A percentile compares a stretch with the other conserved stretches of the same genome.
These are phyloP conservation scores for Blastocrithidia nonstop DNA, from an alignment of 208 protist species.

Conservation along the genomic window DNA sequence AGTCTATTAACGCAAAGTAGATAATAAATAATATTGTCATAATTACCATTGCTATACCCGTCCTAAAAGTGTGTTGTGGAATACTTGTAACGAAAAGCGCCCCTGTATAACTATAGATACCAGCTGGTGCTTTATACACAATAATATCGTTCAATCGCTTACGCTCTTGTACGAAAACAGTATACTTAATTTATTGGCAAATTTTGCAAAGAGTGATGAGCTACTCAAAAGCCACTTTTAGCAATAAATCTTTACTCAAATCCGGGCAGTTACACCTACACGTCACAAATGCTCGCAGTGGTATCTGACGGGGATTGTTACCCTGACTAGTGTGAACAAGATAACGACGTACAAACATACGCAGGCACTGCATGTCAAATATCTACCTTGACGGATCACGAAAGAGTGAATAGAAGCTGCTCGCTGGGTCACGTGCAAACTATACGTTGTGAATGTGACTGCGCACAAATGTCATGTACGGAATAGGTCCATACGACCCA, in stretches of 20 bases:
- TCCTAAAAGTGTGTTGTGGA: slow-evolving; percentile 50
- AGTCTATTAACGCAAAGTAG: too few species aligned
- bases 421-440: slow-evolving; percentile 38
- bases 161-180: slow-evolving; percentile 13
- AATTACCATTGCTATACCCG: too few species aligned
- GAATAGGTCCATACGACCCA: slow-evolving; percentile 52
- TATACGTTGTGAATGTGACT: slow-evolving; percentile 51
- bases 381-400: slow-evolving; percentile 15
- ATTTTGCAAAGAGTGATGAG: slow-evolving; percentile 40
- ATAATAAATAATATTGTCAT: too few species aligned
- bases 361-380: slow-evolving; percentile 74
- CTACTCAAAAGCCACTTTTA: slow-evolving; percentile 36
- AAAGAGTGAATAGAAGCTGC: slow-evolving; percentile 49
- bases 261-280: slow-evolving; percentile 33
- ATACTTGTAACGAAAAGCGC: slow-evolving; percentile 51
- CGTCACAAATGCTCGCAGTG: slow-evolving; percentile 45
- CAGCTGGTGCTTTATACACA: slow-evolving; percentile 17
- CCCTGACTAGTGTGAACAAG: slow-evolving; percentile 58
- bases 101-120: slow-evolving; percentile 30
- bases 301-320: slow-evolving; percentile 48
- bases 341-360: slow-evolving; percentile 72
- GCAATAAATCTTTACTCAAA: slow-evolving; percentile 37
- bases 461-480: slow-evolving; percentile 63
- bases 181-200: slow-evolving; percentile 31
- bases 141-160: slow-evolving; percentile 11